Percentiles rank a stretch among this genome's conserved stretches.
Evolutionary conservation across 176 grass and related monocot genomes (phyloP).

Genomic region (Avena insularis): DNA sequence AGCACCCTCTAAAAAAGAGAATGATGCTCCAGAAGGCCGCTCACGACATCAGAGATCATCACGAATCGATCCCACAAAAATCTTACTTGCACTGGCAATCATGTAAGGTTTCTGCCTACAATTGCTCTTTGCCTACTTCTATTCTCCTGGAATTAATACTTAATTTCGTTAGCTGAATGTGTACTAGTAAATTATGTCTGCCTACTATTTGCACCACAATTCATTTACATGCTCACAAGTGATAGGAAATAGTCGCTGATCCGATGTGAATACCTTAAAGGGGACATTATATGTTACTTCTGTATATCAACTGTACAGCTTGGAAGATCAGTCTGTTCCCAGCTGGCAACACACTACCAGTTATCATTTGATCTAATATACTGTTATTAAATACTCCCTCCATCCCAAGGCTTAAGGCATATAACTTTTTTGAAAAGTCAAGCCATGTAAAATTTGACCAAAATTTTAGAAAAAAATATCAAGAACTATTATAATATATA

Average conservation of each 20-base stretch:
- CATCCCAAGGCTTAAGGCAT: too few relatives aligned
- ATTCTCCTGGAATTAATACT: conserved; percentile 11
- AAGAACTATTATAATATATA: too few relatives aligned
- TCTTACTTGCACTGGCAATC: conserved; percentile 89
- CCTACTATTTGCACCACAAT: conserved; percentile 15
- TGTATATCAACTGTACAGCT: neutral
- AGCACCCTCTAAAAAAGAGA: conserved; percentile 74
- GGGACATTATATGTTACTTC: neutral
- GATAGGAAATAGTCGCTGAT: neutral
- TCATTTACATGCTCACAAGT: conserved; percentile 32
- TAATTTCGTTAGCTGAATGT: conserved; percentile 21
- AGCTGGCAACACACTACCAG: neutral
- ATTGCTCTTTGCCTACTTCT: neutral
- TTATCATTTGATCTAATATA: neutral
- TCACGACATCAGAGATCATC: conserved; percentile 70
- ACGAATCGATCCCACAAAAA: conserved; percentile 89
- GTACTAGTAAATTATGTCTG: conserved; percentile 13
- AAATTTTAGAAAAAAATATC: too few relatives aligned
- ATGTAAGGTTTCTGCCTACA: conserved; percentile 59
- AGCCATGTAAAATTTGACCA: too few relatives aligned
- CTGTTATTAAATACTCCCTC: neutral
- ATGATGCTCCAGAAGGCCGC: conserved; percentile 72
- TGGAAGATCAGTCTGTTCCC: neutral
- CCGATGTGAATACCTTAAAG: neutral
- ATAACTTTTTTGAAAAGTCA: too few relatives aligned